These are phyloP conservation scores for Claviceps capensis DNA, from an alignment of 2,329 filamentous ascomycete species.

Conservation along the genomic window DNA sequence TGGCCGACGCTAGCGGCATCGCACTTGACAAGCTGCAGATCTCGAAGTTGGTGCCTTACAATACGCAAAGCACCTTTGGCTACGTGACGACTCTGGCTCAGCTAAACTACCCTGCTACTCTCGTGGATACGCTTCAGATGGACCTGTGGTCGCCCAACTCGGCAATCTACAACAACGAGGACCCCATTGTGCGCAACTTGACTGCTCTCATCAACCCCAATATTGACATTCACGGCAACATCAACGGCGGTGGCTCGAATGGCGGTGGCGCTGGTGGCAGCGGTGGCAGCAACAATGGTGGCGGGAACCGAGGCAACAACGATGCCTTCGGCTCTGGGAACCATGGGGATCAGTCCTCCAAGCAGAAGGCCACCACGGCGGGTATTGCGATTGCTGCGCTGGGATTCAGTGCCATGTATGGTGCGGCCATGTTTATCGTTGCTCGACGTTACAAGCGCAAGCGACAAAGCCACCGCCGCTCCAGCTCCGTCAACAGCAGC, in stretches of 20 bases:
- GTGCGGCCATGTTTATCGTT: conserved; percentile 86
- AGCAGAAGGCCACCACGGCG: conserved; percentile 47
- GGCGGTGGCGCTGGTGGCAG: conserved; percentile 13
- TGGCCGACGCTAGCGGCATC: conserved; percentile 51
- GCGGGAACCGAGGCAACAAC: conserved; percentile 21
- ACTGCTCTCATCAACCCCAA: conserved; percentile 73
- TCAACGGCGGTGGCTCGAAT: conserved; percentile 25
- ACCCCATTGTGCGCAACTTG: conserved; percentile 53
- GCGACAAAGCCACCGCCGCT: conserved; percentile 61
- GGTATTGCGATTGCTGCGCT: conserved; percentile 67
- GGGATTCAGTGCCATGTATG: conserved; percentile 71
- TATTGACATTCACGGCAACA: conserved; percentile 33
- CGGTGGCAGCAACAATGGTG: conserved; percentile 14
- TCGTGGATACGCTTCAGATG: conserved; percentile 53
- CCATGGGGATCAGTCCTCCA: conserved; percentile 39
- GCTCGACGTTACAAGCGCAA: conserved; percentile 83
- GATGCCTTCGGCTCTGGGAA: conserved; percentile 29
- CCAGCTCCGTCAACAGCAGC: conserved; percentile 53
- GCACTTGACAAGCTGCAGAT: conserved; percentile 44
- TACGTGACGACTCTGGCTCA: conserved; percentile 67
- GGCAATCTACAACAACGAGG: conserved; percentile 57
- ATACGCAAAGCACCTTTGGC: conserved; percentile 53
- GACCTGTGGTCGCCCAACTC: conserved; percentile 61
- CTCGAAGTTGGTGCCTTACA: conserved; percentile 59
- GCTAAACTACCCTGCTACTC: conserved; percentile 56